Evolutionary conservation across 768 basidiomycete species (phyloP).

Genomic region (Scleroderma citrinum): DNA sequence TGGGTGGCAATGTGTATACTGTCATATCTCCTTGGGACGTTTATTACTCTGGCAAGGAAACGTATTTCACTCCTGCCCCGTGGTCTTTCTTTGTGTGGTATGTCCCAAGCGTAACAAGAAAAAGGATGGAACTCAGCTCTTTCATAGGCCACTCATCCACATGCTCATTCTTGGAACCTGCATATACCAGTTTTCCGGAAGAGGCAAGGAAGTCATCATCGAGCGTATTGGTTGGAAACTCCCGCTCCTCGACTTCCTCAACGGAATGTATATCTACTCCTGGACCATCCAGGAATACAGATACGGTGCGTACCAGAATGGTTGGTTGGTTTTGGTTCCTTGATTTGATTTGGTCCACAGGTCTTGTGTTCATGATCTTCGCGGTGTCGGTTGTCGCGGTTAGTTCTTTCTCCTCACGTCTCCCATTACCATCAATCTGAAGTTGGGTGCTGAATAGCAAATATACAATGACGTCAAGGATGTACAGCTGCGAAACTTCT

Average conservation of each 20-base stretch:
- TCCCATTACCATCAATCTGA: slow-evolving; percentile 3
- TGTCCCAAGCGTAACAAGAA: slow-evolving; percentile 7
- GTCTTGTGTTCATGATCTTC: slow-evolving; percentile 37
- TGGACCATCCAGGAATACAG: slow-evolving; percentile 50
- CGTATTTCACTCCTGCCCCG: slow-evolving; percentile 62
- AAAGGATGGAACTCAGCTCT: not conserved
- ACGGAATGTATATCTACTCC: slow-evolving; percentile 57
- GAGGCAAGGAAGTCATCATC: slow-evolving; percentile 51
- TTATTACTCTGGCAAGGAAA: slow-evolving; percentile 47
- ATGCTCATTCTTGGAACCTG: slow-evolving; percentile 60
- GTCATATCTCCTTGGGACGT: slow-evolving; percentile 48
- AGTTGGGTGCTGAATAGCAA: slow-evolving; percentile 31
- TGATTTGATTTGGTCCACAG: slow-evolving; percentile 22
- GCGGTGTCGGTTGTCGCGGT: slow-evolving; percentile 49
- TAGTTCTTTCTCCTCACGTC: slow-evolving; percentile 14
- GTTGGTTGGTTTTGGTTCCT: not conserved
- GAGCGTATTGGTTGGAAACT: slow-evolving; percentile 65
- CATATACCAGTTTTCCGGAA: slow-evolving; percentile 52
- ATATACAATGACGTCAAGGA: slow-evolving; percentile 65
- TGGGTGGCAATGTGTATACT: slow-evolving; percentile 57
- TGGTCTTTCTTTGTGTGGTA: slow-evolving; percentile 62
- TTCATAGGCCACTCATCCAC: slow-evolving; percentile 52
- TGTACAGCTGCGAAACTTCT: slow-evolving; percentile 40
- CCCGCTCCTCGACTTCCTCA: slow-evolving; percentile 56
- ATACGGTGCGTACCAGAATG: slow-evolving; percentile 25